phyloP scores from a whole-genome alignment of 805 yeast genomes.

The Nakazawaea ambrosiae region DNA sequence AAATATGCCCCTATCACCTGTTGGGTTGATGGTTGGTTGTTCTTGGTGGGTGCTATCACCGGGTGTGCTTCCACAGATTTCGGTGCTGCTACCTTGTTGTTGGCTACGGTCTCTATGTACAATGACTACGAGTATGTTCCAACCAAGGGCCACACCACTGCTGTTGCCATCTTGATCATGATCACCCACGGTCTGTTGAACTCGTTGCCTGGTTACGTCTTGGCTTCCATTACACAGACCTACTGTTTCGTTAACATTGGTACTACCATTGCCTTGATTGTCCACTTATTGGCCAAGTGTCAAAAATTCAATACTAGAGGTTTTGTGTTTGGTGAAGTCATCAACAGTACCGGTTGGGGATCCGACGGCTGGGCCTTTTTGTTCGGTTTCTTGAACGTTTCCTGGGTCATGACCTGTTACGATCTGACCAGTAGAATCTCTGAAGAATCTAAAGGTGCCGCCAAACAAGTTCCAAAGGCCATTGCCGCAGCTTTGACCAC shows the following conservation, averaged over 20 bases:
- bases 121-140: conserved; percentile 30
- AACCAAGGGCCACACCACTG: conserved; percentile 38
- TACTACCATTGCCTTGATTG: conserved; percentile 40
- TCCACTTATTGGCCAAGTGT: conserved; percentile 49
- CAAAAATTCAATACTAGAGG: conserved; percentile 35
- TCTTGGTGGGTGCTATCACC: conserved; percentile 39
- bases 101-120: conserved; percentile 37
- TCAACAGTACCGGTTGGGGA: conserved; percentile 44
- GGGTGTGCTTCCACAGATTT: conserved; percentile 48
- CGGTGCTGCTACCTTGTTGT: conserved; percentile 41
- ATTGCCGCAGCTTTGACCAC: conserved; percentile 45
- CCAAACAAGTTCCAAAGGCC: conserved; percentile 49
- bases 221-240: conserved; percentile 43
- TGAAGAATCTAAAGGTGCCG: conserved; percentile 50
- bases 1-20: conserved; percentile 43
- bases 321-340: conserved; percentile 41
- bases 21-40: conserved; percentile 49
- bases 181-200: conserved; percentile 42
- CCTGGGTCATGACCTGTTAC: conserved; percentile 55
- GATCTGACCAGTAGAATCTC: conserved; percentile 51
- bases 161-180: conserved; percentile 43
- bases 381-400: conserved; percentile 49
- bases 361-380: conserved; percentile 49
- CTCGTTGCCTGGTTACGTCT: conserved; percentile 42
- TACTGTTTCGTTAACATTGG: conserved; percentile 44